A percentile compares a stretch with the other conserved stretches of the same genome.
Evolutionary conservation across 768 basidiomycete genomes (phyloP).

Genomic region (Podaxis carcinomalis): DNA sequence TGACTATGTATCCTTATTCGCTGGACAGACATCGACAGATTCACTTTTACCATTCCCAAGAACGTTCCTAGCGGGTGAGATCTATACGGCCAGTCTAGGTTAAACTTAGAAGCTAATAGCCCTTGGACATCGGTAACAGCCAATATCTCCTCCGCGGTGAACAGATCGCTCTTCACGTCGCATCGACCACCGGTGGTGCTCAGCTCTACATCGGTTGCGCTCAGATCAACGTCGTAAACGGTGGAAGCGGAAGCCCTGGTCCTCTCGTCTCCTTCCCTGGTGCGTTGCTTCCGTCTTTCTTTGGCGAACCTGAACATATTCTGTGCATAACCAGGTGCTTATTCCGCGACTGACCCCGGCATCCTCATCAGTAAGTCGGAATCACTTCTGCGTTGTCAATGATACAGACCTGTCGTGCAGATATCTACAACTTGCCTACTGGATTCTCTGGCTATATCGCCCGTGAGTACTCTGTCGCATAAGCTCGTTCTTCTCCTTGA

Average conservation of each 20-base stretch:
- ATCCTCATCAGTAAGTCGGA: background rate
- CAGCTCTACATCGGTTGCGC: slow-evolving; percentile 36
- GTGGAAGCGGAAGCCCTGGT: slow-evolving; percentile 25
- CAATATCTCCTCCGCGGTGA: slow-evolving; percentile 31
- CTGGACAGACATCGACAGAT: slow-evolving; percentile 22
- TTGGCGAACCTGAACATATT: background rate
- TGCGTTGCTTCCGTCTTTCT: slow-evolving; percentile 5
- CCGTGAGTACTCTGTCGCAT: background rate
- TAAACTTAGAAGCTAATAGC: background rate
- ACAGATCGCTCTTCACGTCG: slow-evolving; percentile 33
- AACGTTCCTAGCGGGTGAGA: slow-evolving; percentile 27
- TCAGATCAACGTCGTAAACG: slow-evolving; percentile 30
- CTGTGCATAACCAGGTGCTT: background rate
- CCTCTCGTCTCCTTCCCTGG: slow-evolving; percentile 32
- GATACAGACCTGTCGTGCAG: background rate
- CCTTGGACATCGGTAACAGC: slow-evolving; percentile 3
- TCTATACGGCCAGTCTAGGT: background rate
- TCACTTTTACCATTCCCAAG: slow-evolving; percentile 31
- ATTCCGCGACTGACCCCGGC: background rate
- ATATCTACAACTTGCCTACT: background rate
- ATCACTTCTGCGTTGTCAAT: background rate
- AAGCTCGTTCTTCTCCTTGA: background rate
- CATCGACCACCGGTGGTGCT: slow-evolving; percentile 23
- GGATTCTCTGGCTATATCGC: background rate
- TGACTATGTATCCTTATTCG: background rate